A percentile compares a stretch with the other conserved stretches of the same genome.
phyloP scores from a whole-genome alignment of 805 yeast species.

The Starmerella bacillaris region DNA sequence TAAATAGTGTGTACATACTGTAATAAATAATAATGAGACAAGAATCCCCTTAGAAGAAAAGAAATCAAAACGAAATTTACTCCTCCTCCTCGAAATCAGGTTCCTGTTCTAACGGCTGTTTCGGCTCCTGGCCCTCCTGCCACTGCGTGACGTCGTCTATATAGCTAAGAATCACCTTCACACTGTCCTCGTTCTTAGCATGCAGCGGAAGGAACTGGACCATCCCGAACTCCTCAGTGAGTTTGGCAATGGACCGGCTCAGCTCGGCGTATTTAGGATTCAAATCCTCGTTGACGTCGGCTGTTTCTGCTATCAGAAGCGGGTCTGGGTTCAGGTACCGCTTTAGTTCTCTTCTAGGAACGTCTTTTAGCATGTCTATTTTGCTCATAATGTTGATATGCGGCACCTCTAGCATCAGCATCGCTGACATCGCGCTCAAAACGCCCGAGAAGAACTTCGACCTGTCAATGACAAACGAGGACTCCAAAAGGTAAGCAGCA shows the following conservation, averaged over 20 bases:
- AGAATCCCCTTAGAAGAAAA: too few relatives aligned
- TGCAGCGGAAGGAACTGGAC: slow-evolving; percentile 88
- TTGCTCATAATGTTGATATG: slow-evolving; percentile 83
- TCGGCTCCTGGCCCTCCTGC: slow-evolving; percentile 93
- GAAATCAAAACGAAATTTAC: too few relatives aligned
- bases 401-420: slow-evolving; percentile 87
- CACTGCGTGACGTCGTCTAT: slow-evolving; percentile 96
- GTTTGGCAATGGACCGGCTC: slow-evolving; percentile 65
- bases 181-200: slow-evolving; percentile 54
- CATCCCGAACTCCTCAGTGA: slow-evolving; percentile 97
- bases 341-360: slow-evolving; percentile 58
- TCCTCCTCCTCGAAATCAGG: slow-evolving; percentile 8
- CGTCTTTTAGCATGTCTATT: slow-evolving; percentile 66
- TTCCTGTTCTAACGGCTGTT: slow-evolving; percentile 59
- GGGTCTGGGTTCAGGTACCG: slow-evolving; percentile 87
- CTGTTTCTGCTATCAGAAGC: slow-evolving; percentile 35
- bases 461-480: slow-evolving; percentile 79
- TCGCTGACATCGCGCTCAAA: slow-evolving; percentile 91
- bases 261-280: slow-evolving; percentile 51
- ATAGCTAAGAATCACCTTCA: slow-evolving; percentile 69
- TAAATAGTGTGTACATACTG: too few relatives aligned
- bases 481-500: slow-evolving; percentile 82
- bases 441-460: slow-evolving; percentile 93
- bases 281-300: slow-evolving; percentile 22
- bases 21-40: too few relatives aligned